phyloP scores from a whole-genome alignment of 768 basidiomycete species.

The Auriscalpium microsporum region DNA sequence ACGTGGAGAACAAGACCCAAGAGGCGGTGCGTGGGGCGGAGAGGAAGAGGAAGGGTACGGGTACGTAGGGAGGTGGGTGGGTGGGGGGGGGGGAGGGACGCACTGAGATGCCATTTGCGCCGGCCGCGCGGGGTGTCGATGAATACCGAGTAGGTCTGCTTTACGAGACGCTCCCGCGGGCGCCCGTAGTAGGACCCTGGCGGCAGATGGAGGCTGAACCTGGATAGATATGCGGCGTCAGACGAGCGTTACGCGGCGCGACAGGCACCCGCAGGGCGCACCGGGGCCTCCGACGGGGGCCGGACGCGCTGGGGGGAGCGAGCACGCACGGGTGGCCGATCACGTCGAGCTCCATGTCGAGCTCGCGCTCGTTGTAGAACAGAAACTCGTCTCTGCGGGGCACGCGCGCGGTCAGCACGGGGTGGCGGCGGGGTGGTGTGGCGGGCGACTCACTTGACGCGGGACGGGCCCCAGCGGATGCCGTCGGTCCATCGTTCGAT shows the following conservation, averaged over 20 bases:
- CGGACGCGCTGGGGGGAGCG: not conserved
- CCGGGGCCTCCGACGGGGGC: too few species aligned
- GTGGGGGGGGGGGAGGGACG: slow-evolving; percentile 17
- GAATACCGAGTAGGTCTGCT: slow-evolving; percentile 76
- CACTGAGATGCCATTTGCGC: slow-evolving; percentile 78
- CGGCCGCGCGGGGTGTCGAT: slow-evolving; percentile 56
- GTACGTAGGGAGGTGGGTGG: not conserved
- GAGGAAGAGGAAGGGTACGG: too few species aligned
- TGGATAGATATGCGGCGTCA: slow-evolving; percentile 13
- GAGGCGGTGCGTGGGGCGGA: too few species aligned
- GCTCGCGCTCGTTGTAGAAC: slow-evolving; percentile 65
- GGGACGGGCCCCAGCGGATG: slow-evolving; percentile 65
- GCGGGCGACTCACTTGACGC: slow-evolving; percentile 49
- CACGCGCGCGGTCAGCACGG: not conserved
- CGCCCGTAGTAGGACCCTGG: slow-evolving; percentile 19
- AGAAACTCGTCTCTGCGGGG: slow-evolving; percentile 53
- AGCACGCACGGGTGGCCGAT: slow-evolving; percentile 13
- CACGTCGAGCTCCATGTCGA: slow-evolving; percentile 21
- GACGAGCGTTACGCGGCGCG: not conserved
- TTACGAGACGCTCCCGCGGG: slow-evolving; percentile 48
- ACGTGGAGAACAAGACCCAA: too few species aligned
- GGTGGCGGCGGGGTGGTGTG: too few species aligned
- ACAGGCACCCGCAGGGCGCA: not conserved
- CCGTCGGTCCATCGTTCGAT: slow-evolving; percentile 80
- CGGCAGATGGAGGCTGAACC: slow-evolving; percentile 16